Evolutionary conservation across 768 basidiomycete species (phyloP).

Genomic region (Lactarius vividus): DNA sequence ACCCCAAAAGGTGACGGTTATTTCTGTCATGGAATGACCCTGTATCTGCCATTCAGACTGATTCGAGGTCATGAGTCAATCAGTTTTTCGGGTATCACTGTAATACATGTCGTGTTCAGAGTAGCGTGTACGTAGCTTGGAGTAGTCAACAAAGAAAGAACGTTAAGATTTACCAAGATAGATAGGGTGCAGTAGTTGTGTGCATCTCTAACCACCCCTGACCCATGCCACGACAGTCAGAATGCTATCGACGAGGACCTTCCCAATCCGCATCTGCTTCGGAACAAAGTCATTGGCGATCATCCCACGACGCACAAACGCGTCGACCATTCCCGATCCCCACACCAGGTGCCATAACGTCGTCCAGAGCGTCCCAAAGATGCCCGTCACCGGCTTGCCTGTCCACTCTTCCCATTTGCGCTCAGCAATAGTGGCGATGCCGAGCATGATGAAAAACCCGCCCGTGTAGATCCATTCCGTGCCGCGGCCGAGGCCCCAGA

Average conservation of each 20-base stretch:
- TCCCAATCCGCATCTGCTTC: conserved; percentile 19
- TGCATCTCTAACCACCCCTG: not conserved
- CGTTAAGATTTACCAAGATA: not conserved
- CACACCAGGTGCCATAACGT: conserved; percentile 46
- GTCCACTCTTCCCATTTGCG: conserved; percentile 43
- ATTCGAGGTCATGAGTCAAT: not conserved
- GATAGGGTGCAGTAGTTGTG: not conserved
- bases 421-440: conserved; percentile 53
- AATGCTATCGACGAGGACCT: conserved; percentile 8
- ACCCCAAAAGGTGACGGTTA: too few species aligned
- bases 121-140: not conserved
- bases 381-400: conserved; percentile 48
- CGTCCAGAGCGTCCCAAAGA: conserved; percentile 54
- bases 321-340: conserved; percentile 32
- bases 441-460: conserved; percentile 61
- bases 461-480: conserved; percentile 43
- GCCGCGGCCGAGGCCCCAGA: conserved; percentile 62
- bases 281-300: conserved; percentile 18
- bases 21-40: not conserved
- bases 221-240: conserved; percentile 1
- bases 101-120: conserved; percentile 32
- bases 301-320: conserved; percentile 25
- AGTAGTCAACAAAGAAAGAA: not conserved
- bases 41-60: too few species aligned
- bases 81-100: not conserved